Conservation (phyloP, 139 green algal species). For the Coelastrella sp. region DNA sequence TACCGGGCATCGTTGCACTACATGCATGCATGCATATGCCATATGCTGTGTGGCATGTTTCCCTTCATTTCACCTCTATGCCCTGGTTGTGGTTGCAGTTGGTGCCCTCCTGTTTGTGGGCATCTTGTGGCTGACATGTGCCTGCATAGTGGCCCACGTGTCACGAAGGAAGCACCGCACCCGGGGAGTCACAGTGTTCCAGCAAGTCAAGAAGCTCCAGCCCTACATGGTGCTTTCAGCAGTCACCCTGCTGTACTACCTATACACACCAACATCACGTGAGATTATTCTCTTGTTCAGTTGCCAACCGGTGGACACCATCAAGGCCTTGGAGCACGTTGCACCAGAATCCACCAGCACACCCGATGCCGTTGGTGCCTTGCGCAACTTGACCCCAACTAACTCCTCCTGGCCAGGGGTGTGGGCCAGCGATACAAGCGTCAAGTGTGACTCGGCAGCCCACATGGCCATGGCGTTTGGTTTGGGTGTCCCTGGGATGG, state of each 20-base stretch:
- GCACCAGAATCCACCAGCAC: neutral
- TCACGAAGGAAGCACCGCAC: too few species aligned
- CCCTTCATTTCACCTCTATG: neutral
- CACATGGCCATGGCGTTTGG: neutral
- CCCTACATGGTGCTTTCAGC: slow-evolving; percentile 6
- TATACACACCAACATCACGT: slow-evolving; percentile 28
- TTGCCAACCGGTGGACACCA: slow-evolving; percentile 11
- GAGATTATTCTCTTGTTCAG: slow-evolving; percentile 13
- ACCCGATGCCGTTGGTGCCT: neutral
- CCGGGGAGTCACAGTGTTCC: too few species aligned
- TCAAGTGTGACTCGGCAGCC: neutral
- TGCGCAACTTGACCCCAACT: neutral
- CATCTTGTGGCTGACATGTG: neutral
- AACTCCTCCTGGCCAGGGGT: neutral
- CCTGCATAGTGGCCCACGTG: too few species aligned
- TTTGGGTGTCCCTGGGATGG: neutral
- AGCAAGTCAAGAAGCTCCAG: neutral
- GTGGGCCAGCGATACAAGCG: slow-evolving; percentile 3
- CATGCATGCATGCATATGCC: neutral
- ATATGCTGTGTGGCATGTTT: neutral
- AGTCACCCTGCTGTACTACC: slow-evolving; percentile 32
- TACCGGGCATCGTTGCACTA: neutral
- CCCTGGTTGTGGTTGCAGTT: neutral
- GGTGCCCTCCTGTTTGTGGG: neutral
- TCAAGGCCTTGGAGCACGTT: neutral